Percentiles rank a stretch among this genome's conserved stretches.
Conservation (phyloP, 2,329 filamentous ascomycete genomes). For the Fusarium oligoseptatum region DNA sequence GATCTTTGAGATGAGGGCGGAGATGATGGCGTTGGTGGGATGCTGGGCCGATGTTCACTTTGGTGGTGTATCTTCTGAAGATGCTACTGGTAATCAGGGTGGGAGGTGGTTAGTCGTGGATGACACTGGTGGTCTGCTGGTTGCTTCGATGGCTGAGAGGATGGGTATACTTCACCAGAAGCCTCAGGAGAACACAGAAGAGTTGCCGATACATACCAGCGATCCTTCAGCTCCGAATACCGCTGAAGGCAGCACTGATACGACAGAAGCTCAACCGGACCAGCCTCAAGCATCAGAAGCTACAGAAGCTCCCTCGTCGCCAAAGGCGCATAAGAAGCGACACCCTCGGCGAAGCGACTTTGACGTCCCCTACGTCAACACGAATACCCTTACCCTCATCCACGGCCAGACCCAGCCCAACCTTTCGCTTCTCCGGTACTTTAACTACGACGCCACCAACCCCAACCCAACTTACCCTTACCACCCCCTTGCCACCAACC, state of each 20-base stretch:
- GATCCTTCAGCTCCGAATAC: conserved; percentile 5
- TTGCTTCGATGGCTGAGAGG: conserved; percentile 87
- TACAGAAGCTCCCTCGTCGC: conserved; percentile 6
- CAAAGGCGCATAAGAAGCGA: conserved; percentile 41
- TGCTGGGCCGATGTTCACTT: conserved; percentile 94
- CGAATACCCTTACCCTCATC: conserved; percentile 84
- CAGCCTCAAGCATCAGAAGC: conserved; percentile 20
- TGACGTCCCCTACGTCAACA: conserved; percentile 74
- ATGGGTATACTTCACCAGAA: conserved; percentile 81
- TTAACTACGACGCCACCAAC: conserved; percentile 81
- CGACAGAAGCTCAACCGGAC: conserved; percentile 16
- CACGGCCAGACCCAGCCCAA: conserved; percentile 90
- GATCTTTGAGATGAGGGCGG: conserved; percentile 88
- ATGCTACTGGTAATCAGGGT: conserved; percentile 45
- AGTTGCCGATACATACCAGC: conserved; percentile 1
- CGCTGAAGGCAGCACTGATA: background rate
- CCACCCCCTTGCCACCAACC: conserved; percentile 85
- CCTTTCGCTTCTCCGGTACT: conserved; percentile 88
- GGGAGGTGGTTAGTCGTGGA: conserved; percentile 85
- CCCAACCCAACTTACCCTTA: conserved; percentile 68
- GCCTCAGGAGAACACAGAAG: conserved; percentile 39
- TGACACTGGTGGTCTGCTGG: conserved; percentile 85
- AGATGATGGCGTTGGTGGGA: conserved; percentile 83
- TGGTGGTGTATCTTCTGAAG: conserved; percentile 48
- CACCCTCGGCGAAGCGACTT: conserved; percentile 61